Evolutionary conservation across 2,329 filamentous ascomycete species (phyloP).

Genomic region (Diaporthe capsici): DNA sequence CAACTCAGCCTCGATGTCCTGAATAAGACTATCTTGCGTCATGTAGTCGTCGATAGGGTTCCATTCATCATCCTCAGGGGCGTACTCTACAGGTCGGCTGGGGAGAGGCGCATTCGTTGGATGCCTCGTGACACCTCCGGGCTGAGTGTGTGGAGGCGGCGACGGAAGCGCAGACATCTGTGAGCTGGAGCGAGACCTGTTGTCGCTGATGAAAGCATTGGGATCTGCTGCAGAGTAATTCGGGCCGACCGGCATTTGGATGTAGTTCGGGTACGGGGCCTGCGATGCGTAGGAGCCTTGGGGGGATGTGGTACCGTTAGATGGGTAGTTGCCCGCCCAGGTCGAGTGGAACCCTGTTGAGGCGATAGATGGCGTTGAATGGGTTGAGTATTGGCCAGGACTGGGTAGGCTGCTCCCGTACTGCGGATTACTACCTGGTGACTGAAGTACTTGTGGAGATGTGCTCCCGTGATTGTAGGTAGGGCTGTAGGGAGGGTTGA

Average conservation of each 20-base stretch:
- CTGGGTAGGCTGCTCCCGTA: constrained; percentile 60
- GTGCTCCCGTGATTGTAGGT: constrained; percentile 39
- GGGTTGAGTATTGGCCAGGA: constrained; percentile 49
- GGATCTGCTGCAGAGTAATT: constrained; percentile 64
- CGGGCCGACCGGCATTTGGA: constrained; percentile 67
- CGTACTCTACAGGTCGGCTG: constrained; percentile 63
- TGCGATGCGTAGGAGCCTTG: constrained; percentile 51
- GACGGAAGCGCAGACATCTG: constrained; percentile 63
- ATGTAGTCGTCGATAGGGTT: constrained; percentile 52
- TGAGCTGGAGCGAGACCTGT: constrained; percentile 64
- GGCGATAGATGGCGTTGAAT: constrained; percentile 45
- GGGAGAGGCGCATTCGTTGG: constrained; percentile 73
- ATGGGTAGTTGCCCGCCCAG: constrained; percentile 46
- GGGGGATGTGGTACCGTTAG: constrained; percentile 41
- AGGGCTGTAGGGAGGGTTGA: constrained; percentile 52
- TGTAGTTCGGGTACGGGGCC: constrained; percentile 65
- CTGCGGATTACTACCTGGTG: constrained; percentile 38
- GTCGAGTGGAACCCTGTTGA: constrained; percentile 40
- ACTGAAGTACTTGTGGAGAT: constrained; percentile 37
- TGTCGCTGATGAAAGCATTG: constrained; percentile 58
- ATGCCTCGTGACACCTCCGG: constrained; percentile 66
- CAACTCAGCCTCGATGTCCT: constrained; percentile 71
- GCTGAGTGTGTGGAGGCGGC: constrained; percentile 57
- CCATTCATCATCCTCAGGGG: constrained; percentile 57
- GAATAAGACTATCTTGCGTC: constrained; percentile 68